phyloP scores from a whole-genome alignment of 768 basidiomycete genomes.

The Lactarius indigo region DNA sequence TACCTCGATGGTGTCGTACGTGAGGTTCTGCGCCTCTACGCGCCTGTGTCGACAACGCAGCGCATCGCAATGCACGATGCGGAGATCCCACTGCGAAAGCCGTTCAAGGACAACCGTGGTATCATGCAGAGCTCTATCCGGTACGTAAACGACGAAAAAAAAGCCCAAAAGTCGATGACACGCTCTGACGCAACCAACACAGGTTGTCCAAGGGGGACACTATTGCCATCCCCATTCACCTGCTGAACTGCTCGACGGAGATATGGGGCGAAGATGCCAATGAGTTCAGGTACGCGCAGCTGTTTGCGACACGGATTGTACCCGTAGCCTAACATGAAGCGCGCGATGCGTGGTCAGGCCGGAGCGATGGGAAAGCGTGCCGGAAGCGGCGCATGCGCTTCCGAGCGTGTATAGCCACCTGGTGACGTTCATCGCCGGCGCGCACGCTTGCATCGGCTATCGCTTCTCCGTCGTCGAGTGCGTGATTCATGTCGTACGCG shows the following conservation, averaged over 20 bases:
- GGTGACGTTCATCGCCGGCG: constrained; percentile 32
- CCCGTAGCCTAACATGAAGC: neutral
- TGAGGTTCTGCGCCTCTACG: constrained; percentile 31
- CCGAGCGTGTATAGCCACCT: constrained; percentile 26
- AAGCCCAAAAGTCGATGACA: neutral
- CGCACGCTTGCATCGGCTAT: constrained; percentile 32
- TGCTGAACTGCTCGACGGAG: constrained; percentile 29
- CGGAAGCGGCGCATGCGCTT: constrained; percentile 15
- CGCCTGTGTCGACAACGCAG: constrained; percentile 28
- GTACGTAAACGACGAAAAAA: constrained; percentile 12
- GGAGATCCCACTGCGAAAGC: constrained; percentile 31
- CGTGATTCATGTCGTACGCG: neutral
- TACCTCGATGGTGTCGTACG: constrained; percentile 54
- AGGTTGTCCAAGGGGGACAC: constrained; percentile 24
- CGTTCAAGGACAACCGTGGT: constrained; percentile 25
- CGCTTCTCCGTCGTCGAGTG: constrained; percentile 30
- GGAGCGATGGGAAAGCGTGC: constrained; percentile 25
- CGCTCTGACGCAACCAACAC: neutral
- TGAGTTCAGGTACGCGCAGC: constrained; percentile 28
- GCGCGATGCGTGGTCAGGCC: constrained; percentile 10
- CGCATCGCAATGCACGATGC: constrained; percentile 31
- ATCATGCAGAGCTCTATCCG: constrained; percentile 10
- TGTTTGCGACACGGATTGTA: no score
- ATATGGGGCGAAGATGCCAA: constrained; percentile 36
- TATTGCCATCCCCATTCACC: constrained; percentile 28